A percentile compares a stretch with the other conserved stretches of the same genome.
phyloP scores from a whole-genome alignment of 179 eudicot genomes.

The Beta corolliflora region DNA sequence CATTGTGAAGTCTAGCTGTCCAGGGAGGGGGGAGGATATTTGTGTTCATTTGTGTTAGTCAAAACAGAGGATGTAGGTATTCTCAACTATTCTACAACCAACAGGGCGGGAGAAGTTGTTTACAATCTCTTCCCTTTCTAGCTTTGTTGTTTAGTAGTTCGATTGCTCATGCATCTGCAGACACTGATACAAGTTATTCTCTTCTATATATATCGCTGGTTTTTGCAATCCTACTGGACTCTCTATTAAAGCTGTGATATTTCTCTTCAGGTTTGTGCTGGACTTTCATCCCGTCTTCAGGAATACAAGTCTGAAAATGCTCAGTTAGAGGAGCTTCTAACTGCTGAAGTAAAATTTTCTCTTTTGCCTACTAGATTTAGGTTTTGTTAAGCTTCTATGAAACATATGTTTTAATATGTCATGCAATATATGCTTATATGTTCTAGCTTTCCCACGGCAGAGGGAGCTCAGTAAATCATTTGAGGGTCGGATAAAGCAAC shows the following conservation, averaged over 20 bases:
- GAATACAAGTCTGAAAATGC: conserved; percentile 98
- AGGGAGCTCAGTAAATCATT: conserved; percentile 87
- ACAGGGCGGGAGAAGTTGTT: not conserved
- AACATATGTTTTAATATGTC: not conserved
- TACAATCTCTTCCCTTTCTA: not conserved
- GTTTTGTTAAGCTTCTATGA: conserved; percentile 7
- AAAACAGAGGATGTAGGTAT: not conserved
- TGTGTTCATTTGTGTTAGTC: no score
- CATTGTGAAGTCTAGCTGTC: not conserved
- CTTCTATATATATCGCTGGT: not conserved
- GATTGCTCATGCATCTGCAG: no score
- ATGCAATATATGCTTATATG: conserved; percentile 15
- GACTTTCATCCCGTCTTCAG: conserved; percentile 97
- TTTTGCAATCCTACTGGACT: not conserved
- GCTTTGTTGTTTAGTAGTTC: no score
- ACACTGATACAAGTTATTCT: no score
- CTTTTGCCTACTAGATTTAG: conserved; percentile 11
- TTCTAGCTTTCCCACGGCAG: conserved; percentile 43
- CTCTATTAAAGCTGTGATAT: conserved; percentile 19
- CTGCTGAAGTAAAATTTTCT: conserved; percentile 69
- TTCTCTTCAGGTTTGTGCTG: conserved; percentile 92
- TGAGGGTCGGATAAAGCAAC: conserved; percentile 79
- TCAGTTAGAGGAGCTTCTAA: conserved; percentile 95
- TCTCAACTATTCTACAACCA: not conserved
- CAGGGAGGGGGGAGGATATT: not conserved